phyloP scores from a whole-genome alignment of 805 yeast species.

The Barnettozyma vustinii region DNA sequence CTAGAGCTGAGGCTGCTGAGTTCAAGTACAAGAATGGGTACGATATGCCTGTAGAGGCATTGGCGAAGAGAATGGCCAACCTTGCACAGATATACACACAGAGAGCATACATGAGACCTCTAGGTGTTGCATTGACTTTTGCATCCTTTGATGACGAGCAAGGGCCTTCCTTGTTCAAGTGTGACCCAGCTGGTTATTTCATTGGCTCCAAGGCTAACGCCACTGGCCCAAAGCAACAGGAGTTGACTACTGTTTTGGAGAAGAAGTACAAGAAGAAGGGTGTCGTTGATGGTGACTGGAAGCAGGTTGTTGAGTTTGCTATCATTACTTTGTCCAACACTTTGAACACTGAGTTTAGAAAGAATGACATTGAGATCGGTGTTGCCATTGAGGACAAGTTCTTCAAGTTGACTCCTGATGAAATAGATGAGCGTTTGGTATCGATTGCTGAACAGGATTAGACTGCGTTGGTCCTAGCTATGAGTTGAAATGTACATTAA shows the following conservation, averaged over 20 bases:
- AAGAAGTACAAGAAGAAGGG: conserved; percentile 79
- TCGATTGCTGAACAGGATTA: conserved; percentile 96
- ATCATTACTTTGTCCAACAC: conserved; percentile 82
- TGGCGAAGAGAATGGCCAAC: conserved; percentile 94
- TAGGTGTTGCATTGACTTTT: conserved; percentile 90
- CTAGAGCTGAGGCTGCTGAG: conserved; percentile 94
- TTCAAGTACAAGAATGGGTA: conserved; percentile 92
- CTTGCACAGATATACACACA: conserved; percentile 94
- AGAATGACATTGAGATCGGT: conserved; percentile 90
- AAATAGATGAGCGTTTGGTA: conserved; percentile 90
- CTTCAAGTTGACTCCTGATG: conserved; percentile 69
- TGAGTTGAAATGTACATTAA: conserved; percentile 4
- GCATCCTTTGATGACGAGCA: conserved; percentile 81
- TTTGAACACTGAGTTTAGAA: conserved; percentile 88
- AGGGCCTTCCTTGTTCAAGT: conserved; percentile 87
- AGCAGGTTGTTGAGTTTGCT: conserved; percentile 81
- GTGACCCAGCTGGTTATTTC: conserved; percentile 97
- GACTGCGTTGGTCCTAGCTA: neutral
- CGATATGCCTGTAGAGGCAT: conserved; percentile 91
- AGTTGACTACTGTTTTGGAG: conserved; percentile 83
- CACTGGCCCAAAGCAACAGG: conserved; percentile 97
- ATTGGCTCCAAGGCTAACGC: conserved; percentile 88
- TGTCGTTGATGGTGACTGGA: conserved; percentile 76
- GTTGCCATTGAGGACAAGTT: conserved; percentile 72
- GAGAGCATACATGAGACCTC: conserved; percentile 97